Base-by-base conservation (phyloP, 192 early-diverging fungal genomes). In the Obelidium mucronatum region DNA sequence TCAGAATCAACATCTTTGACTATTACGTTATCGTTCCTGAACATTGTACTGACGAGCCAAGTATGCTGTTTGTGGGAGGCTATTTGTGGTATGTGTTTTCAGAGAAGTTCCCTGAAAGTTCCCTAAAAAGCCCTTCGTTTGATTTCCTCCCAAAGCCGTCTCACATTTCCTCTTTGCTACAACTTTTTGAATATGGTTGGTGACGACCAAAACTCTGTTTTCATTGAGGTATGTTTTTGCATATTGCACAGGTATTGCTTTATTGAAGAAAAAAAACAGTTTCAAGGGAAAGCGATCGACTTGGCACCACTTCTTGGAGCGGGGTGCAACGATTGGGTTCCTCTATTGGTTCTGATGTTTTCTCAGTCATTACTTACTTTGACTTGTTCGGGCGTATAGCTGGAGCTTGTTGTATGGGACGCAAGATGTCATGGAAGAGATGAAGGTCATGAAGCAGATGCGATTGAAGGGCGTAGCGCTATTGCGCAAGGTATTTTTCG, bases 41-140 rank as follows among this genome's bases (percentile, higher is more conserved):
- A 77, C 97, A 98, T 75, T 93, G 96, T 78, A 96, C 96, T 2
- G 95, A 95, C 82, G 93, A 94, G 77, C 91, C 90, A 39, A 94
- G 92, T 68, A 78, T 98, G 61, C 87, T 98, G 35, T 98, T 96
- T 83, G 90, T 96, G 65, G 95, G 93, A n/a, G 90, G 92, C 0
- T 97, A 98, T 74, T 86, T 98, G n/a, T 63, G 96, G 95, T 88
- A 91, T 81, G 74, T 85, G 63, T 39, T 17, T 35, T 67, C 51
- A 3, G 17, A n/a, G 24, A 61, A 33, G 8, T 31, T 34, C 5
- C 3, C 26, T 62, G 3, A 1, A 54, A 73, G 34, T 53, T 54
- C 36, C 24, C n/a, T 26, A 11, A 35, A 2, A 56, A 30, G 2
- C 1, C 34, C 19, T 40, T 58, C 54, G 48, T 34, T 52, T 56